phyloP scores from a whole-genome alignment of 2,329 filamentous ascomycete genomes.

The Aspergillus thermomutatus region DNA sequence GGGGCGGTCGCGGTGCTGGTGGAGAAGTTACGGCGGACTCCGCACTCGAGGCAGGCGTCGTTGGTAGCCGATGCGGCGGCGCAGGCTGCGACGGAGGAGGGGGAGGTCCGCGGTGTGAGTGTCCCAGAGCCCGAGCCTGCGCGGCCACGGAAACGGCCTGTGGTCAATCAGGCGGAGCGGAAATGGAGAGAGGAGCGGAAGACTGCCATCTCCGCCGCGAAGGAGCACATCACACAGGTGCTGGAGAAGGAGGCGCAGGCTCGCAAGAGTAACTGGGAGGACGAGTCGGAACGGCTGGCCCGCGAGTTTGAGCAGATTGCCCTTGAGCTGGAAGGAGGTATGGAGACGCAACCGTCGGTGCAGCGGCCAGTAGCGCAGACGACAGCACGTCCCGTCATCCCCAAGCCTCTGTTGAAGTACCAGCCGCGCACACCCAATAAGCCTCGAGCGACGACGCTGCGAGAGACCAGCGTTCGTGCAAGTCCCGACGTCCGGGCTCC shows the following conservation, averaged over 20 bases:
- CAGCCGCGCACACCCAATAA: slow-evolving; percentile 34
- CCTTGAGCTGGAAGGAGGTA: slow-evolving; percentile 37
- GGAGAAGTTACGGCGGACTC: slow-evolving; percentile 34
- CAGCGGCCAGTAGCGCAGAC: slow-evolving; percentile 3
- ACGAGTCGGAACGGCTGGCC: slow-evolving; percentile 42
- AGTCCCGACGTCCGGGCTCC: slow-evolving; percentile 1
- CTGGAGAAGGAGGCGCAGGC: slow-evolving; percentile 36
- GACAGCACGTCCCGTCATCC: slow-evolving; percentile 11
- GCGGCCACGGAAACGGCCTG: slow-evolving; percentile 35
- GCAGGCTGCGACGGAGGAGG: slow-evolving; percentile 10
- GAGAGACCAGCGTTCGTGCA: slow-evolving; percentile 2
- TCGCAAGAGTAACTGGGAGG: slow-evolving; percentile 39
- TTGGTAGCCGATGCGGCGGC: slow-evolving; percentile 28
- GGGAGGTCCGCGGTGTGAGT: slow-evolving; percentile 5
- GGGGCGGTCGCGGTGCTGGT: slow-evolving; percentile 37
- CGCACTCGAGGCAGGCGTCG: slow-evolving; percentile 33
- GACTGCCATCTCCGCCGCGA: slow-evolving; percentile 32
- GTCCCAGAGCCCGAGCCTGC: not conserved
- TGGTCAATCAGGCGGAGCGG: slow-evolving; percentile 40
- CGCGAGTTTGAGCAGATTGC: slow-evolving; percentile 42
- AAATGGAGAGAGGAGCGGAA: slow-evolving; percentile 37
- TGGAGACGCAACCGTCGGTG: slow-evolving; percentile 13
- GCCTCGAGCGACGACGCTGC: slow-evolving; percentile 14
- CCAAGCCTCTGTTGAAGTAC: slow-evolving; percentile 34
- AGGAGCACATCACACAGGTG: slow-evolving; percentile 30